Evolutionary conservation across 108 stramenopile genomes (phyloP).

Genomic region (Schizochytrium sp.): DNA sequence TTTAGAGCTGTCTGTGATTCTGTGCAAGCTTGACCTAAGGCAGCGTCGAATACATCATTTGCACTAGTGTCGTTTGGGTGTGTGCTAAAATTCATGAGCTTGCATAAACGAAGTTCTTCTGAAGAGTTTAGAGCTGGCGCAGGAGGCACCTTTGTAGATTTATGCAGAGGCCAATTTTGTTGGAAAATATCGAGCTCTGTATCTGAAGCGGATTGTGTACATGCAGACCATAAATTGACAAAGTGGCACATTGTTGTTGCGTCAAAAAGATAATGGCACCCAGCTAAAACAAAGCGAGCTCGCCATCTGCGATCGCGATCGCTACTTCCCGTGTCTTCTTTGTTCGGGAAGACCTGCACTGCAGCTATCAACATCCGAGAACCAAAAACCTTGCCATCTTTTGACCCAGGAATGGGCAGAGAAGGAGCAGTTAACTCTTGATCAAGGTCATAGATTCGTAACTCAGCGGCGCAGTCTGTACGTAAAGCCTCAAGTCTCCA

Average conservation of each 20-base stretch:
- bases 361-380: neutral
- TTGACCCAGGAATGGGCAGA: neutral
- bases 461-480: neutral
- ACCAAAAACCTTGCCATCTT: neutral
- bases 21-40: neutral
- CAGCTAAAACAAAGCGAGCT: neutral
- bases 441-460: neutral
- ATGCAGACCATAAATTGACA: neutral
- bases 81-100: neutral
- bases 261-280: conserved; percentile 16
- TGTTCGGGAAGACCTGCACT: neutral
- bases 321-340: neutral
- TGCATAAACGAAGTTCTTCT: neutral
- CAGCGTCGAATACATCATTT: neutral
- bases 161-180: neutral
- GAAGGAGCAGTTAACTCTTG: neutral
- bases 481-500: conserved; percentile 2
- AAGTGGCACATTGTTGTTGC: neutral
- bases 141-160: neutral
- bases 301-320: neutral
- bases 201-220: neutral
- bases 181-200: neutral
- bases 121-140: neutral
- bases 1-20: neutral
- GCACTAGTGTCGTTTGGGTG: neutral